Conservation (phyloP, 208 protist genomes). For the Lotmaria passim region DNA sequence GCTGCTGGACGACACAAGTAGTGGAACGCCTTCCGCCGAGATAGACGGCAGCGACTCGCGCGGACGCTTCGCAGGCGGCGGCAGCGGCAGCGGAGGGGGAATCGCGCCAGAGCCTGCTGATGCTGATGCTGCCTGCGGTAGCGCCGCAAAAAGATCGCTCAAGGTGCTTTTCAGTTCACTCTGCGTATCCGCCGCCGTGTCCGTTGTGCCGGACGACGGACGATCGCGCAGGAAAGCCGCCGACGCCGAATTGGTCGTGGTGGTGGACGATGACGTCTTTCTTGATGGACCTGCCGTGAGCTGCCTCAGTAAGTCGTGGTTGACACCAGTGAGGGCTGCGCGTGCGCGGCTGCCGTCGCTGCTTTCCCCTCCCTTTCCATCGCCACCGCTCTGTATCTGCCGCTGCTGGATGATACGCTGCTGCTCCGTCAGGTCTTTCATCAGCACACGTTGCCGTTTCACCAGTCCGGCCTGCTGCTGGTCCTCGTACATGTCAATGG, state of each 20-base stretch:
- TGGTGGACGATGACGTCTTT: neutral
- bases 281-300: slow-evolving; percentile 23
- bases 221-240: neutral
- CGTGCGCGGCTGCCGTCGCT: slow-evolving; percentile 23
- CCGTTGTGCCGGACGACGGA: neutral
- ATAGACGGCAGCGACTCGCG: slow-evolving; percentile 11
- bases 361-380: slow-evolving; percentile 14
- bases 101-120: neutral
- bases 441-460: slow-evolving; percentile 61
- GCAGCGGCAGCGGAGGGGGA: slow-evolving; percentile 1
- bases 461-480: slow-evolving; percentile 69
- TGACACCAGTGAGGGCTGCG: slow-evolving; percentile 33
- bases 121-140: slow-evolving; percentile 8
- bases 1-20: neutral
- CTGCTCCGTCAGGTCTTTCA: slow-evolving; percentile 54
- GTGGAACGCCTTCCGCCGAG: neutral
- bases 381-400: slow-evolving; percentile 18
- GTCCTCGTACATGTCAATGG: slow-evolving; percentile 75
- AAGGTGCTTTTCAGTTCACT: slow-evolving; percentile 27
- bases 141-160: slow-evolving; percentile 26
- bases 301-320: slow-evolving; percentile 35
- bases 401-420: slow-evolving; percentile 32
- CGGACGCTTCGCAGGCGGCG: slow-evolving; percentile 27
- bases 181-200: slow-evolving; percentile 19
- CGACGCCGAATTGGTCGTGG: neutral